Evolutionary conservation across 202 grass and related monocot genomes (phyloP).

Genomic region (Cymbopogon flexuosus): DNA sequence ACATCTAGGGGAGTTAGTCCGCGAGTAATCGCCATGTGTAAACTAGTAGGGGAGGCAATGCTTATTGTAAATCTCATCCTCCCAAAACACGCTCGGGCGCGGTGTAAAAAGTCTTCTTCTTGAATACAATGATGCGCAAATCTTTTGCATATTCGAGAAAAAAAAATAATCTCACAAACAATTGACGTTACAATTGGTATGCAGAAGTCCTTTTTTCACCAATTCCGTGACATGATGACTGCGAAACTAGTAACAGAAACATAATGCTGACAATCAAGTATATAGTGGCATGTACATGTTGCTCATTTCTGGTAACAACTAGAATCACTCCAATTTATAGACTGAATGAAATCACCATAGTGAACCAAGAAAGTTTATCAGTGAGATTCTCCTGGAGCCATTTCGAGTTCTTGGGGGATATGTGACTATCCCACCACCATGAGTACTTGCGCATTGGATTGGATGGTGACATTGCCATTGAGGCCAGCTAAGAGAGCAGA

Average conservation of each 20-base stretch:
- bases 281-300: neutral
- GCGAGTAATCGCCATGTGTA: no score
- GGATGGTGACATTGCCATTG: slow-evolving; percentile 61
- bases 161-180: slow-evolving; percentile 7
- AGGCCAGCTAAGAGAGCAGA: neutral
- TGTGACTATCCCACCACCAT: slow-evolving; percentile 99
- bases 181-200: neutral
- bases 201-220: neutral
- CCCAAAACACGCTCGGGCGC: no score
- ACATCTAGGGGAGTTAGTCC: no score
- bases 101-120: no score
- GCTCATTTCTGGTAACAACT: neutral
- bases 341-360: neutral
- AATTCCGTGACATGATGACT: neutral
- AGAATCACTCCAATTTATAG: neutral
- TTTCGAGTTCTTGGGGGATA: slow-evolving; percentile 92
- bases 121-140: no score
- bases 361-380: slow-evolving; percentile 34
- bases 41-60: no score
- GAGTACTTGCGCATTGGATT: slow-evolving; percentile 82
- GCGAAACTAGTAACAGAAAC: neutral
- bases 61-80: no score
- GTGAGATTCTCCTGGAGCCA: slow-evolving; percentile 96
- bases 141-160: no score
- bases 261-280: neutral